These are phyloP conservation scores for Sphenostylis stenocarpa DNA, from an alignment of 306 rosid species.

Conservation along the genomic window DNA sequence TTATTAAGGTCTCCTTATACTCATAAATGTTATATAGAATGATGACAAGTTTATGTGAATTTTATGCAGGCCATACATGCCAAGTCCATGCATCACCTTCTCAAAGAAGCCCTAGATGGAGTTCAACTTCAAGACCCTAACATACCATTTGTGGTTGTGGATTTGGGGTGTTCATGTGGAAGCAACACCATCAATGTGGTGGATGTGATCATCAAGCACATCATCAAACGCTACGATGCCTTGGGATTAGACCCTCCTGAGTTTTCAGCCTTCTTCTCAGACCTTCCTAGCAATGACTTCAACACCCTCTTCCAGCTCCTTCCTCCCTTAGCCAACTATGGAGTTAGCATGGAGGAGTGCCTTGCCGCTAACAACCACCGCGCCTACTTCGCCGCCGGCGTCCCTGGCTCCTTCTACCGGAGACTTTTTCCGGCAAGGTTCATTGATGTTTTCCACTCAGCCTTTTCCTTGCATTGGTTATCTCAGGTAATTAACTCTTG, in stretches of 20 bases:
- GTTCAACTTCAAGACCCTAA: slow-evolving; percentile 51
- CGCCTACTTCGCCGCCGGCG: slow-evolving; percentile 83
- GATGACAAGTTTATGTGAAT: neutral
- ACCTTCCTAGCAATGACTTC: slow-evolving; percentile 94
- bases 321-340: slow-evolving; percentile 70
- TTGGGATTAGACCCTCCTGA: slow-evolving; percentile 68
- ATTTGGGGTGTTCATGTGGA: slow-evolving; percentile 90
- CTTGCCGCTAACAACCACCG: slow-evolving; percentile 76
- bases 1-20: neutral
- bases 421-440: slow-evolving; percentile 85
- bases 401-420: slow-evolving; percentile 88
- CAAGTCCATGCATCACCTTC: slow-evolving; percentile 85
- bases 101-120: slow-evolving; percentile 76
- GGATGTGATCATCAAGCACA: slow-evolving; percentile 76
- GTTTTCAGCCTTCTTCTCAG: slow-evolving; percentile 91
- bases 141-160: slow-evolving; percentile 77
- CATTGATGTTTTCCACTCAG: slow-evolving; percentile 79
- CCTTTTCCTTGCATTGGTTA: slow-evolving; percentile 94
- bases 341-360: slow-evolving; percentile 85
- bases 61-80: slow-evolving; percentile 82
- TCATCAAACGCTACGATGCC: slow-evolving; percentile 75
- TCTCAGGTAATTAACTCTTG: slow-evolving; percentile 58
- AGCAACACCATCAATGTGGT: slow-evolving; percentile 76
- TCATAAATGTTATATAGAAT: neutral
- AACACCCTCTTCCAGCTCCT: slow-evolving; percentile 90